phyloP scores from a whole-genome alignment of 192 early-diverging fungal species.

The Endogone sp. region DNA sequence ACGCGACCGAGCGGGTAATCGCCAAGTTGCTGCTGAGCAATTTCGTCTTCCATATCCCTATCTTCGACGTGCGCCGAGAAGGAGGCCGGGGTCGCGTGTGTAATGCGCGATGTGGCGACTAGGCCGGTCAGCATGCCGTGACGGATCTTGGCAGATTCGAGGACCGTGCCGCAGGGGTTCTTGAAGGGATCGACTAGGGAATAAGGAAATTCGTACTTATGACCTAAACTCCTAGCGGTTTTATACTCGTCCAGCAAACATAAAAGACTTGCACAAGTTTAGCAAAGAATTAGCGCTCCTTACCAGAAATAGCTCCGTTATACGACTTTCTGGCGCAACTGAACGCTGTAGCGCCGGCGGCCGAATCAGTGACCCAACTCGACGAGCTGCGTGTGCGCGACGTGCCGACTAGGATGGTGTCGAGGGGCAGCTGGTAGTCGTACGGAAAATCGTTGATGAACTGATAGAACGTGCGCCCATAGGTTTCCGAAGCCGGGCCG shows the following conservation, averaged over 20 bases:
- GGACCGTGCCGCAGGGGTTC: slow-evolving; percentile 84
- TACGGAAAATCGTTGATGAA: slow-evolving; percentile 51
- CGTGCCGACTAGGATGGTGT: slow-evolving; percentile 77
- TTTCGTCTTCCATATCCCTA: slow-evolving; percentile 79
- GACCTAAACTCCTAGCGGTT: background rate
- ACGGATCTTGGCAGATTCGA: slow-evolving; percentile 86
- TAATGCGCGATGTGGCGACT: slow-evolving; percentile 92
- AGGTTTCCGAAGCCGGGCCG: slow-evolving; percentile 89
- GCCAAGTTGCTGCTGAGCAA: slow-evolving; percentile 89
- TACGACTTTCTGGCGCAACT: slow-evolving; percentile 88
- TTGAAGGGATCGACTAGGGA: slow-evolving; percentile 50
- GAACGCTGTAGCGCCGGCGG: slow-evolving; percentile 97
- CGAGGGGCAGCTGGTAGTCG: slow-evolving; percentile 56
- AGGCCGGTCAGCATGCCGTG: slow-evolving; percentile 81
- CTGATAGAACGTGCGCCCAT: slow-evolving; percentile 81
- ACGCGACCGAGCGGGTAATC: slow-evolving; percentile 78
- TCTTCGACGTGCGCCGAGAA: slow-evolving; percentile 79
- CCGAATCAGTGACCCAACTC: slow-evolving; percentile 91
- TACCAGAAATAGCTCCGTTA: slow-evolving; percentile 91
- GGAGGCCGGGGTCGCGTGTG: slow-evolving; percentile 84
- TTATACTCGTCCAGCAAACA: background rate
- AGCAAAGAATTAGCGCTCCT: background rate
- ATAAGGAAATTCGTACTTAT: too few species aligned
- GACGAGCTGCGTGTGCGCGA: slow-evolving; percentile 81
- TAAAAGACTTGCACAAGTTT: background rate